Evolutionary conservation across 352 stramenopile genomes (phyloP).

Genomic region (Aphanomyces invadans): DNA sequence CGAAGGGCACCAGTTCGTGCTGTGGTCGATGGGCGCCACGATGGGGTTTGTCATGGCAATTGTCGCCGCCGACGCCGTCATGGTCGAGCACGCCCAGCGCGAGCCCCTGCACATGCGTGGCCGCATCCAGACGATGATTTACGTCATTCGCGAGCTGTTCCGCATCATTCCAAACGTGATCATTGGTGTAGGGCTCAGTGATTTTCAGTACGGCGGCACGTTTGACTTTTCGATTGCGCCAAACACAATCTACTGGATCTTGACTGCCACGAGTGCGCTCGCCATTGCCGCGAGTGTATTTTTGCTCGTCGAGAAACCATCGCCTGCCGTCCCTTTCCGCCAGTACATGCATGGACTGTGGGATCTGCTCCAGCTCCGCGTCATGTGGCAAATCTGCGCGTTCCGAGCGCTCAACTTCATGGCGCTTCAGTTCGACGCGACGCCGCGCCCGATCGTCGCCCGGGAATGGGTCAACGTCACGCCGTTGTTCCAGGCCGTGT

Average conservation of each 20-base stretch:
- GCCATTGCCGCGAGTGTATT: slow-evolving; percentile 32
- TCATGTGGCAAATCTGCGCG: slow-evolving; percentile 49
- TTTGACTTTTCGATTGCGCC: slow-evolving; percentile 47
- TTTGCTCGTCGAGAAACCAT: slow-evolving; percentile 31
- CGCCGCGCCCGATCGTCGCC: slow-evolving; percentile 46
- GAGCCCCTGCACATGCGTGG: slow-evolving; percentile 45
- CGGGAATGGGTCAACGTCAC: slow-evolving; percentile 49
- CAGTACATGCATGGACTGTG: slow-evolving; percentile 45
- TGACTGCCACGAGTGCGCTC: slow-evolving; percentile 34
- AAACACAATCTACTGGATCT: slow-evolving; percentile 8
- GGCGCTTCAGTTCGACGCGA: slow-evolving; percentile 55
- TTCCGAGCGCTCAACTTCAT: slow-evolving; percentile 60
- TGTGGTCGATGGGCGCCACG: slow-evolving; percentile 58
- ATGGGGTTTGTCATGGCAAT: slow-evolving; percentile 57
- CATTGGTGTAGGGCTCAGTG: slow-evolving; percentile 44
- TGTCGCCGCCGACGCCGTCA: slow-evolving; percentile 50
- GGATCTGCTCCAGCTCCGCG: slow-evolving; percentile 46
- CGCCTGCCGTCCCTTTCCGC: slow-evolving; percentile 20
- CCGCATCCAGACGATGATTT: slow-evolving; percentile 47
- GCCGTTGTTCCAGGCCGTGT: slow-evolving; percentile 44
- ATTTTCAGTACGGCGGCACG: slow-evolving; percentile 42
- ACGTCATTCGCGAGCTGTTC: slow-evolving; percentile 44
- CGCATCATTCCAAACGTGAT: slow-evolving; percentile 37
- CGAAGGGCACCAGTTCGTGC: slow-evolving; percentile 40
- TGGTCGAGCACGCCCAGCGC: slow-evolving; percentile 65